These are phyloP conservation scores for Kalmanozyma brasiliensis DNA, from an alignment of 1,284 basidiomycete species.

Conservation along the genomic window DNA sequence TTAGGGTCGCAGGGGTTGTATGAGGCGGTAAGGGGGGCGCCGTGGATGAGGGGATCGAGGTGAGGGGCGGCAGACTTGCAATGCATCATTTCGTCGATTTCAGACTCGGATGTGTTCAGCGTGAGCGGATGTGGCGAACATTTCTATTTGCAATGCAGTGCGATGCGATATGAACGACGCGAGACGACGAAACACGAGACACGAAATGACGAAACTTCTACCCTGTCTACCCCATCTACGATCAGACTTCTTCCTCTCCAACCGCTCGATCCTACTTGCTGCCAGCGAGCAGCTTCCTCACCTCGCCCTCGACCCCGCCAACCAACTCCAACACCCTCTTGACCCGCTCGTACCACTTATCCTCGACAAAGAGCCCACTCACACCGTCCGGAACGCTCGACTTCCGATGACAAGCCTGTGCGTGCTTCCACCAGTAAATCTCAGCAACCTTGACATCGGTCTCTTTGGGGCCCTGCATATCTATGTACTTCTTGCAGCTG, in stretches of 20 bases:
- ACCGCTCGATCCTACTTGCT: neutral
- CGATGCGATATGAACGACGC: too few species aligned
- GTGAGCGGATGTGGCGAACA: neutral
- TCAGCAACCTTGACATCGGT: conserved; percentile 45
- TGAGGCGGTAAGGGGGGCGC: conserved; percentile 26
- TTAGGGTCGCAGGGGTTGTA: conserved; percentile 26
- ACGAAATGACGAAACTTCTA: neutral
- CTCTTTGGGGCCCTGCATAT: conserved; percentile 37
- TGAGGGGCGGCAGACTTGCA: conserved; percentile 1
- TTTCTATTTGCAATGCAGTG: conserved; percentile 1
- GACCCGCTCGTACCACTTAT: conserved; percentile 26
- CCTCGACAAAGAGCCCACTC: conserved; percentile 26
- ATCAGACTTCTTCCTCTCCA: neutral
- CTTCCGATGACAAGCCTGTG: conserved; percentile 34
- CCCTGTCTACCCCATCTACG: neutral
- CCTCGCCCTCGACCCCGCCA: conserved; percentile 18
- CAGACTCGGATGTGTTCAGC: too few species aligned
- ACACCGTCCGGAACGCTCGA: conserved; percentile 8
- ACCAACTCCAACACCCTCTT: conserved; percentile 14
- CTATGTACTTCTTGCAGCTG: conserved; percentile 36
- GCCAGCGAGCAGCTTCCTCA: conserved; percentile 16
- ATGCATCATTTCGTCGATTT: conserved; percentile 6
- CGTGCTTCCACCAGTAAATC: conserved; percentile 56
- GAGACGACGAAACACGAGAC: neutral
- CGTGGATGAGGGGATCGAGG: conserved; percentile 17